Evolutionary conservation across 2,329 filamentous ascomycete species (phyloP).

Genomic region (Aspergillus ochraceoroseus): DNA sequence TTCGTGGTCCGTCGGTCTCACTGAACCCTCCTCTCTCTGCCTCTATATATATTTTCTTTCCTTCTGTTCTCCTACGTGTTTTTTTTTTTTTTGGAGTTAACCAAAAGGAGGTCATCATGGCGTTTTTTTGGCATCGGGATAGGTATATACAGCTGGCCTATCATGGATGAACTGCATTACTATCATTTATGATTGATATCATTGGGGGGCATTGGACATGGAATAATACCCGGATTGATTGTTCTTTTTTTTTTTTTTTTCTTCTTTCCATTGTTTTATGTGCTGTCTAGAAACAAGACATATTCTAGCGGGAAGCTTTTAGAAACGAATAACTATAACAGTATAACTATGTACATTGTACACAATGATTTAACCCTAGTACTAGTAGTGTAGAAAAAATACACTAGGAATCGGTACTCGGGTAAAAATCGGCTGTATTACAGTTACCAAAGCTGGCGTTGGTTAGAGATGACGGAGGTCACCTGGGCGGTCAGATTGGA

Average conservation of each 20-base stretch:
- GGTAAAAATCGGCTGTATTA: no score
- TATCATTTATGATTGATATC: conserved; percentile 6
- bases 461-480: background rate
- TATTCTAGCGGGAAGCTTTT: conserved; percentile 6
- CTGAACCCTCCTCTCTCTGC: conserved; percentile 17
- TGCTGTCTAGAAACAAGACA: background rate
- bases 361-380: no score
- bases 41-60: conserved; percentile 1
- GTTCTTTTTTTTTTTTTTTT: conserved; percentile 6
- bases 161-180: no score
- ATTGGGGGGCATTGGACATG: conserved; percentile 15
- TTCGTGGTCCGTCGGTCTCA: conserved; percentile 47
- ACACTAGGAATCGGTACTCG: no score
- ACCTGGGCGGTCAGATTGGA: conserved; percentile 9
- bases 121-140: conserved; percentile 13
- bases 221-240: conserved; percentile 17
- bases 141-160: conserved; percentile 1
- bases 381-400: no score
- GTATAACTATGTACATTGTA: no score
- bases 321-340: conserved; percentile 7
- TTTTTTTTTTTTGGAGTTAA: background rate
- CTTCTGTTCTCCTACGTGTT: background rate
- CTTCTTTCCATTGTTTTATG: background rate
- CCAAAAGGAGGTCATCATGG: conserved; percentile 9
- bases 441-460: no score